Percentiles rank a stretch among this genome's conserved stretches.
Evolutionary conservation across 1,284 basidiomycete species (phyloP).

Genomic region (Microbotryomycetes sp.): DNA sequence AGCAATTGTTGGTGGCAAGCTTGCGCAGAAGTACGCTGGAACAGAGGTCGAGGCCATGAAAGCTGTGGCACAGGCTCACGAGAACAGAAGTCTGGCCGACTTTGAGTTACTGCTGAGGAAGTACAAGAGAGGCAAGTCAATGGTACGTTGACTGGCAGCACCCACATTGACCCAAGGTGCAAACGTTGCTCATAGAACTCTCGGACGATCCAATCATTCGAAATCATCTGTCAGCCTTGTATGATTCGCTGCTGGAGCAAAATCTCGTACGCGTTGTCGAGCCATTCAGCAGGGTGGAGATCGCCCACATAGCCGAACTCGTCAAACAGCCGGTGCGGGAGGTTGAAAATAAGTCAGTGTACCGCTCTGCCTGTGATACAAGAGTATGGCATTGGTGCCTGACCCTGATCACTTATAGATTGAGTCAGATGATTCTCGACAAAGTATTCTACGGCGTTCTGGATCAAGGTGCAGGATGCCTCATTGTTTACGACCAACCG

Average conservation of each 20-base stretch:
- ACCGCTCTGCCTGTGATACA: conserved; percentile 2
- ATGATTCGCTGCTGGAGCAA: conserved; percentile 92
- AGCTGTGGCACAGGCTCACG: conserved; percentile 85
- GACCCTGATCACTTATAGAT: conserved; percentile 44
- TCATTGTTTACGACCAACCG: conserved; percentile 79
- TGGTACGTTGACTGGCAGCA: neutral
- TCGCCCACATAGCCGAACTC: conserved; percentile 77
- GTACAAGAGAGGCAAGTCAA: conserved; percentile 66
- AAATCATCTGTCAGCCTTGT: conserved; percentile 83
- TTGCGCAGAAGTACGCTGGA: conserved; percentile 73
- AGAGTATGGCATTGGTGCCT: neutral
- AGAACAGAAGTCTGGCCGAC: conserved; percentile 77
- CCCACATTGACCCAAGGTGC: no score
- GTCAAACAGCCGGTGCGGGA: conserved; percentile 83
- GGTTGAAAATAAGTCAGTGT: conserved; percentile 84
- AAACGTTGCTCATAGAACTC: conserved; percentile 73
- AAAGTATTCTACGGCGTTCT: conserved; percentile 89
- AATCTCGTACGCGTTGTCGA: conserved; percentile 91
- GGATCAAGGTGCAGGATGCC: conserved; percentile 87
- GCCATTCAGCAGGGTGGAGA: conserved; percentile 86
- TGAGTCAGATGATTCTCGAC: conserved; percentile 97
- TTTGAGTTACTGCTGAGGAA: conserved; percentile 83
- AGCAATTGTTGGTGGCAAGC: conserved; percentile 74
- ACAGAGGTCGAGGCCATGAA: conserved; percentile 89
- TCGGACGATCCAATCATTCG: conserved; percentile 90